Evolutionary conservation across 805 yeast genomes (phyloP), one percentile per base, ranked within the genome.

Genomic region (Phaffomyces antillensis): DNA sequence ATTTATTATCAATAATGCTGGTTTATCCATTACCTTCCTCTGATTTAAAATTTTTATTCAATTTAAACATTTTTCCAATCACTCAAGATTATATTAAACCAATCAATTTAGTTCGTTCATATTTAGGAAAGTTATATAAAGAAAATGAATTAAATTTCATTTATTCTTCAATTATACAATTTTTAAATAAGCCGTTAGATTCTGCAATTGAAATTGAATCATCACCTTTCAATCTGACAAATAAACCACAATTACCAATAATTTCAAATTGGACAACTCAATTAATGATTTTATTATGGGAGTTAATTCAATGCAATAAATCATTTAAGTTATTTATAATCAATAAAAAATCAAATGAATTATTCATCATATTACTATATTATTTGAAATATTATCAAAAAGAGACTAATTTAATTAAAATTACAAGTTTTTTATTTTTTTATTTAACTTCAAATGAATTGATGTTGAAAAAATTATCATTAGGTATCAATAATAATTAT

Each of bases 231-330:
- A 62, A 52, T 41, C 42, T 55, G 18, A 46, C 60, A 39, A 57
- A 28, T 28, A 18, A 36, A 38, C 48, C 59, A 65, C 39, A 52
- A 67, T 43, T 38, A 70, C 47, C 65, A 77, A 38, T 49, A 63
- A 50, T 41, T 70, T 62, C 75, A 5, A 54, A 71, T 17, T 70
- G 89, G 82, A 60, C 79, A 2, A 64, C 71, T 4, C 90, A 83
- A 55, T 58, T 76, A n/a, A 62, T 78, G 7, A 71, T 83, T 58
- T 58, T 90, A 9, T 52, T 85, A 15, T 86, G 95, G 86, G 95
- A 86, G 54, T 64, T 88, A 37, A 64, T 77, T 31, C 91, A 86
- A 57, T 81, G 88, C 53, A 91, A 91, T 63, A 70, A 69, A 47
- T 63, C 62, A 40, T 81, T 83, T 54, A 71, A 72, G 46, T 55